Evolutionary conservation across 495 filamentous ascomycete genomes (phyloP).

Genomic region (Sabuloglossum arenarium): DNA sequence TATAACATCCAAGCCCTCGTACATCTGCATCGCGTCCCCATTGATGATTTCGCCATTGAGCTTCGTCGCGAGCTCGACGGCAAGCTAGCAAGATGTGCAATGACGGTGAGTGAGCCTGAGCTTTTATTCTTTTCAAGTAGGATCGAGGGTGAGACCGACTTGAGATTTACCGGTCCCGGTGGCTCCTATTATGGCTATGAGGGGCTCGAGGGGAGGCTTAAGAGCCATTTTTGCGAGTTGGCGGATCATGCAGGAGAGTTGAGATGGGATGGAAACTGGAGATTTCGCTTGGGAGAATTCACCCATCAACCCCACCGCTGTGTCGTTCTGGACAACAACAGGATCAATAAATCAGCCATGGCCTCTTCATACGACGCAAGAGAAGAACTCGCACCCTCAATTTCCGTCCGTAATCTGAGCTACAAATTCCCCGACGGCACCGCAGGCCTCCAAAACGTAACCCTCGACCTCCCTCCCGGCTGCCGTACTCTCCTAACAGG

Average conservation of each 20-base stretch:
- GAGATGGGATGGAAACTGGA: neutral
- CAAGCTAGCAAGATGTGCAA: constrained; percentile 39
- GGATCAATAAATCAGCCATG: neutral
- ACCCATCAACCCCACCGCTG: neutral
- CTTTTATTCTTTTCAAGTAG: neutral
- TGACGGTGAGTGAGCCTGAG: neutral
- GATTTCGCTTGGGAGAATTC: neutral
- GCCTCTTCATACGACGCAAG: neutral
- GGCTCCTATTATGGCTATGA: constrained; percentile 74
- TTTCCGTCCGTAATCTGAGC: constrained; percentile 53
- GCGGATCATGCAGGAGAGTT: neutral
- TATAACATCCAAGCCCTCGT: constrained; percentile 76
- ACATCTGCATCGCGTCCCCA: constrained; percentile 98
- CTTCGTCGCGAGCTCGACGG: constrained; percentile 62
- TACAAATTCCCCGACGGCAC: constrained; percentile 77
- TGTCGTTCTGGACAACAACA: neutral
- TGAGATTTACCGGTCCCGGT: constrained; percentile 98
- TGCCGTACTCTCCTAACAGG: constrained; percentile 86
- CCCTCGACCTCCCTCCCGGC: constrained; percentile 53
- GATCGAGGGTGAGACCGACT: constrained; percentile 25
- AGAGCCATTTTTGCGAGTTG: neutral
- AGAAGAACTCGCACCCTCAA: constrained; percentile 22
- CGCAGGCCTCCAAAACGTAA: constrained; percentile 47
- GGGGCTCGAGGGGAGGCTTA: constrained; percentile 20
- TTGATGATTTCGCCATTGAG: constrained; percentile 96